Base-by-base conservation (phyloP, 345 rosid genomes). In the Anastatica hierochuntica region DNA sequence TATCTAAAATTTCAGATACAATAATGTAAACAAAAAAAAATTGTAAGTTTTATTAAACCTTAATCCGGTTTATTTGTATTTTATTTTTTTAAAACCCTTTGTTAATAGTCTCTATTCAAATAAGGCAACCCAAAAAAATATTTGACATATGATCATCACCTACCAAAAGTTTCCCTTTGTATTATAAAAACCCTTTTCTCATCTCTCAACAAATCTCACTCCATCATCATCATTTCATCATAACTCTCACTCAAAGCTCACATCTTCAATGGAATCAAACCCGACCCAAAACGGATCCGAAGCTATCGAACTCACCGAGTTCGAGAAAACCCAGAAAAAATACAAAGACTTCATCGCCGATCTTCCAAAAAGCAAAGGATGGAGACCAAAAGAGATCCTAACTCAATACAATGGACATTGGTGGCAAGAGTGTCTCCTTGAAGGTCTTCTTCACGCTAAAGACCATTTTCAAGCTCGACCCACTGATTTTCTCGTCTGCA, bases 371-470 rank as follows among this genome's bases (percentile, higher is more conserved):
- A 44, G 43, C 43, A 63, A 69, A 63, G 73, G 73, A 14, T 69
- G 73, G 73, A 63, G 73, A 57, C 68, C 68, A 0, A 38, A 20
- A 4, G 73, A 69, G 56, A 43, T 41, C 37, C 9, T 69, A 3
- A 49, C 63, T 3, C 69, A 69, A 39, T 34, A 56, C 12, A 16
- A 14, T 0, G 73, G 60, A 20, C 63, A 55, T 49, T 63, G 73
- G 73, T 63, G 73, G 69, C 73, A 69, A 57, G 43, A 69, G 44
- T 56, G 59, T 56, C 64, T 69, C 59, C 64, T 62, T 33, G 73
- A 69, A 50, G 69, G 73, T 19, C 55, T 63, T 5, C 23, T 69
- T 15, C 64, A 69, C 43, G 73, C 67, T 4, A 67, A 62, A 10
- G 52, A 72, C 44, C 51, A 72, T 50, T 72, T 72, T 8, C 44